Conservation (phyloP, 305 asterid genomes). For the Andrographis paniculata region DNA sequence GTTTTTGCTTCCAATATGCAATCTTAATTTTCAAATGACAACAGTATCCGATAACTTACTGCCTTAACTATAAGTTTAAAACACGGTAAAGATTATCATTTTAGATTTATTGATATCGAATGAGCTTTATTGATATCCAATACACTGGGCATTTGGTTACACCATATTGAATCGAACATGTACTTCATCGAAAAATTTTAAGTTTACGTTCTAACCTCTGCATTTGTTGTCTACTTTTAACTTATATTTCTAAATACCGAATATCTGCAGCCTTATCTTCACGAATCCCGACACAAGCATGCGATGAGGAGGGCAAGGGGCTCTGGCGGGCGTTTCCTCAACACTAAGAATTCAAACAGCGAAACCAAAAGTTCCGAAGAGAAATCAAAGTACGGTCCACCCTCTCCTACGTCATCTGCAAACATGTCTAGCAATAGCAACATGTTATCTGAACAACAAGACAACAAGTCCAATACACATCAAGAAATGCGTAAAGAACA, state of each 20-base stretch:
- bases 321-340: constrained; percentile 75
- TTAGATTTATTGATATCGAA: no score
- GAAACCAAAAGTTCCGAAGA: constrained; percentile 21
- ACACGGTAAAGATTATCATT: no score
- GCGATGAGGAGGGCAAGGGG: constrained; percentile 86
- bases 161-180: no score
- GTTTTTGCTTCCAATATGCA: not conserved
- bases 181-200: no score
- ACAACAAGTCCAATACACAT: constrained; percentile 13
- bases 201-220: no score
- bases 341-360: constrained; percentile 39
- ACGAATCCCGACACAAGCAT: constrained; percentile 72
- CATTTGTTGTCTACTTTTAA: constrained; percentile 5
- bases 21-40: no score
- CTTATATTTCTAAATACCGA: not conserved
- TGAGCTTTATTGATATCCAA: no score
- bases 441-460: constrained; percentile 18
- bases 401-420: constrained; percentile 30
- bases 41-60: no score
- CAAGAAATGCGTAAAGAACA: constrained; percentile 25
- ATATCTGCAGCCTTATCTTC: constrained; percentile 79
- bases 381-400: constrained; percentile 24
- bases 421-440: constrained; percentile 22
- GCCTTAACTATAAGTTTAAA: no score
- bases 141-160: no score